Evolutionary conservation across 2,329 filamentous ascomycete species (phyloP), one percentile per base, ranked within the genome.

Genomic region (Raffaelea albimanens): DNA sequence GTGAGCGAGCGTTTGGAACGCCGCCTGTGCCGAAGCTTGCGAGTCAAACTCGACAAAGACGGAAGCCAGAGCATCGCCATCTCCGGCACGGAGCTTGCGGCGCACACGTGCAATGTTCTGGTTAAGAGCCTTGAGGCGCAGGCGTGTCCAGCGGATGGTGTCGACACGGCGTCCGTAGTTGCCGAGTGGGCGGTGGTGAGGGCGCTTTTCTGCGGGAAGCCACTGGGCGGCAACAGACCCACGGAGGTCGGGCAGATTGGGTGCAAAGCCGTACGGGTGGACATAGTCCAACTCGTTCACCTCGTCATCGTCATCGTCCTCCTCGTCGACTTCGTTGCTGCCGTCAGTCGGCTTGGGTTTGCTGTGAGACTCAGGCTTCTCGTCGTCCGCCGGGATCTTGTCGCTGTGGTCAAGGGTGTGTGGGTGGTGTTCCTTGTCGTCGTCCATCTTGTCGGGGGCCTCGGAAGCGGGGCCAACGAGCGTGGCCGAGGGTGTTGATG

Each of bases 1-100:
- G 65, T 93, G 87, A 7, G 87, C 78, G 23, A 94, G 72, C 19
- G 80, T 83, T 64, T 96, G 90, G 64, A 77, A 95, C 21, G 91
- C 90, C 49, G 76, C 72, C 63, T 98, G 91, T 9, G 93, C 93
- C 51, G 87, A 86, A 21, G 82, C 76, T 61, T 95, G 87, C 3
- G 78, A 81, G 53, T 79, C 76, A 60, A 95, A 98, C 60, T 97
- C 90, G 53, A 98, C 86, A 58, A 98, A 97, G n/a, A 93, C 84
- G 3, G 89, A 83, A 45, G 78, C 78, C 46, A 83, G 70, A 54
- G 76, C 74, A 46, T 77, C 72, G 21, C 73, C 82, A 52, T 87
- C 75, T 43, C 85, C 80, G 13, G 73, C 67, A 36, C 75, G 74
- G 58, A 87, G 82, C 36, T 77, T 55, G 65, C 78, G 66, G 80